These are phyloP conservation scores for Bothriochloa decipiens DNA, from an alignment of 176 grass and related monocot species.

Conservation along the genomic window DNA sequence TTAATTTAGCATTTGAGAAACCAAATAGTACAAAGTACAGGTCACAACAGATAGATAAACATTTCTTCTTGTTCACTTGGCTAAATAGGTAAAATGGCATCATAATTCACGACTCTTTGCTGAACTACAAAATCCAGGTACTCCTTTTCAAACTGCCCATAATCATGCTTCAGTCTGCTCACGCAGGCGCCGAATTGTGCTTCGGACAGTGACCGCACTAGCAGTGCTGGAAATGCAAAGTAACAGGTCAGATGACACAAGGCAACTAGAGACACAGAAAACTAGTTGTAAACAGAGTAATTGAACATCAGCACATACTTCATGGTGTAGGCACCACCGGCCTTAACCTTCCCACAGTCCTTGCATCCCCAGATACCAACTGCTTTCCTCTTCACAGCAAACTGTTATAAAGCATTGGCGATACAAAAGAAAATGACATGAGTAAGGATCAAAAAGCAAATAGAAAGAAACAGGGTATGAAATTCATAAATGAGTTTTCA, in stretches of 20 bases:
- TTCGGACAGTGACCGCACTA: conserved; percentile 76
- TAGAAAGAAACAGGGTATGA: neutral
- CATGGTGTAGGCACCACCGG: conserved; percentile 81
- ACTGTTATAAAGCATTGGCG: conserved; percentile 36
- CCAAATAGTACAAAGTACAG: neutral
- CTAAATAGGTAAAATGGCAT: neutral
- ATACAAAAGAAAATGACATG: neutral
- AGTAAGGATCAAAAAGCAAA: neutral
- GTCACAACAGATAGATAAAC: neutral
- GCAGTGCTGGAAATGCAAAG: conserved; percentile 60
- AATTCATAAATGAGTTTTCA: neutral
- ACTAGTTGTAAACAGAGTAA: neutral
- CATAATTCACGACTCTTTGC: neutral
- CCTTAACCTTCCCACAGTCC: conserved; percentile 85
- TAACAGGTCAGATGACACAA: neutral
- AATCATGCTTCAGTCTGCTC: conserved; percentile 75
- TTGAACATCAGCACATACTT: conserved; percentile 51
- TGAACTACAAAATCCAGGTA: conserved; percentile 41
- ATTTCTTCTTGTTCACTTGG: neutral
- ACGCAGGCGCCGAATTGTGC: conserved; percentile 77
- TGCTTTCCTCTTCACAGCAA: conserved; percentile 85
- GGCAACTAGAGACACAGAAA: neutral
- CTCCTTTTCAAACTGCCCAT: neutral
- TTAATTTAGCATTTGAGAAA: conserved; percentile 26
- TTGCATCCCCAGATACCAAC: conserved; percentile 92